Base-by-base conservation (phyloP, 2,329 filamentous ascomycete genomes). In the Fusarium protoensiforme region DNA sequence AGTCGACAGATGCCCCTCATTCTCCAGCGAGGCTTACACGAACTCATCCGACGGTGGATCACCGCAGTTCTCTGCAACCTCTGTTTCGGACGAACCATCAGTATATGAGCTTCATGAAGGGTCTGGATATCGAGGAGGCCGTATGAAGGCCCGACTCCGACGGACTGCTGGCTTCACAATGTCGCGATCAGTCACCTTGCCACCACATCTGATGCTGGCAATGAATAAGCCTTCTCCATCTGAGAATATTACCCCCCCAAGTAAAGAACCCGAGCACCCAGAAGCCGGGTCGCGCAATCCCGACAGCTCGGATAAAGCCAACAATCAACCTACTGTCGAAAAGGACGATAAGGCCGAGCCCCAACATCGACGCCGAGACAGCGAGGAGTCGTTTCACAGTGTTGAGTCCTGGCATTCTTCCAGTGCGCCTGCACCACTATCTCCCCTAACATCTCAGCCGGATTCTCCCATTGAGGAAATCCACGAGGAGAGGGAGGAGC, bases 341-440 rank as follows among this genome's bases (percentile, higher is more conserved):
- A 65, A 68, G 29, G 58, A 62, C 7, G 51, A 29, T 5, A 64
- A 36, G 33, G 56, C 35, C 4, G 58, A 67, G n/a, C 36, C 53
- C 8, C 65, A 64, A 39, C 64, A 69, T 27, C 67, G 46, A 48
- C 72, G 69, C 18, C 71, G 67, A 58, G 70, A 72, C 27, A 77
- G 75, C 16, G 79, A 85, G 18, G 88, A 89, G 61, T 90, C 89
- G 1, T 89, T 90, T 69, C 87, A 88, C 75, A 88, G 85, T 64
- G 82, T 85, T 7, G 83, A 87, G 67, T 87, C 87, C 10, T 88
- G 87, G 87, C 83, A 86, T 69, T 86, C 87, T 81, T 85, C 67
- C 18, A 46, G 31, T 9, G 67, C 60, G n/a, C 61, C 71, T 29
- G 79, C 85, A 4, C 84, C 85, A 24, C 84, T 83, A 7, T 87